phyloP scores from a whole-genome alignment of 139 green algal species.

The Asterochloris erici region DNA sequence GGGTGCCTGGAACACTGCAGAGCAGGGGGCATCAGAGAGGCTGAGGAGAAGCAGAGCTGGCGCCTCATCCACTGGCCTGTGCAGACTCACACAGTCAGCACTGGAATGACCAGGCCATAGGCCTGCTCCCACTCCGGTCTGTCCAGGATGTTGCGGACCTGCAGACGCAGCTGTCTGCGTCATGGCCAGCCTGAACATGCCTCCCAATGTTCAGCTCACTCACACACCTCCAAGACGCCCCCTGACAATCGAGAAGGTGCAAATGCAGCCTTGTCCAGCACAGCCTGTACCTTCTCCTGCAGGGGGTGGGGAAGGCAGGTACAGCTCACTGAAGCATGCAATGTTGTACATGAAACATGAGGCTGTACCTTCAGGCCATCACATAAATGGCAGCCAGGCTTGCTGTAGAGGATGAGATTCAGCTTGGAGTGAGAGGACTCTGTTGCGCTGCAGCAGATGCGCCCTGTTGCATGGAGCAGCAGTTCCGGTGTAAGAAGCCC shows the following conservation, averaged over 20 bases:
- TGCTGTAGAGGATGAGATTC: constrained; percentile 55
- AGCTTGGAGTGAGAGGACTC: background rate
- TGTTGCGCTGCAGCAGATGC: too few relatives aligned
- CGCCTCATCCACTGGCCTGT: background rate
- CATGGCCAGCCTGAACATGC: background rate
- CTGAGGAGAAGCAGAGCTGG: background rate
- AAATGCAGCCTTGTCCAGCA: constrained; percentile 55
- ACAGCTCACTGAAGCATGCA: background rate
- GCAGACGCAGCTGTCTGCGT: background rate
- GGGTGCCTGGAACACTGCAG: background rate
- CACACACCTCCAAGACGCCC: constrained; percentile 38
- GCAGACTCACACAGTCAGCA: constrained; percentile 15
- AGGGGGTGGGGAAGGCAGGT: background rate
- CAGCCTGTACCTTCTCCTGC: constrained; percentile 38
- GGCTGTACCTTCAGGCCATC: constrained; percentile 47
- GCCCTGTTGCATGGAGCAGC: too few relatives aligned
- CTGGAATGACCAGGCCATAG: constrained; percentile 18
- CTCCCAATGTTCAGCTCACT: background rate
- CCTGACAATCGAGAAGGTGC: constrained; percentile 37
- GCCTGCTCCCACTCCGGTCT: constrained; percentile 11
- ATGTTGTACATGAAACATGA: background rate
- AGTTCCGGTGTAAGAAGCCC: too few relatives aligned
- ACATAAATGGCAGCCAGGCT: constrained; percentile 57
- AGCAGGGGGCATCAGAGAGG: background rate
- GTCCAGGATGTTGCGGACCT: constrained; percentile 34